Evolutionary conservation across 2,329 filamentous ascomycete species (phyloP), one percentile per base, ranked within the genome.

Genomic region (Venturia effusa): DNA sequence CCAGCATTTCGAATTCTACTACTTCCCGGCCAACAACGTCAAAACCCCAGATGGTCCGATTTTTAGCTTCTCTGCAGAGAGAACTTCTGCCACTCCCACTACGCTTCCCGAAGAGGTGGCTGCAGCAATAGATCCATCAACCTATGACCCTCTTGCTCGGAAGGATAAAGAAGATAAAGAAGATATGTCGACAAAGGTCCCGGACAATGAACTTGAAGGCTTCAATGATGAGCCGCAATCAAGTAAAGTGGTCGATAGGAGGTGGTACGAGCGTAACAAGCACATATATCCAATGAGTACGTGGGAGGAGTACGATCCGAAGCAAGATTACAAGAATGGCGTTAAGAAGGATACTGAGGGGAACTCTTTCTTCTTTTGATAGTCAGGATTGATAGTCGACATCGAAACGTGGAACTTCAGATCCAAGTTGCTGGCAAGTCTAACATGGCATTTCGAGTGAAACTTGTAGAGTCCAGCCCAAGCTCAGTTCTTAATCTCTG

Each of bases 191-290:
- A 73, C 77, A 3, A 70, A 72, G 76, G 45, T 80, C 81, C 62
- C 82, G 87, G 77, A 80, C 62, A 68, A 73, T 3, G 74, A 79
- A 34, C 77, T 82, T 15, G 93, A 97, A 77, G 93, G 93, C 17
- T 86, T 81, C 32, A 75, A 81, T 48, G 89, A 94, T 66, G 92
- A 97, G 69, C 86, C 92, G 0, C 83, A 83, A 3, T 77, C 89
- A 67, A 97, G 93, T 3, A 97, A 97, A 73, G 92, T 99, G 3
- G 93, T 99, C 4, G 93, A 99, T 77, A 84, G 94, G 66, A 81
- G 94, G 66, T 99, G 94, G 94, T 99, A 97, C 74, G 92, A 97
- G 79, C 85, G 87, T 71, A 97, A 97, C 74, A 99, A 97, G 77
- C 94, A 99, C 75, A 97, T 99, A 65, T 99, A 93, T 74, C 94